These are phyloP conservation scores for Biancaea sappan DNA, from an alignment of 306 rosid genomes.

Conservation along the genomic window DNA sequence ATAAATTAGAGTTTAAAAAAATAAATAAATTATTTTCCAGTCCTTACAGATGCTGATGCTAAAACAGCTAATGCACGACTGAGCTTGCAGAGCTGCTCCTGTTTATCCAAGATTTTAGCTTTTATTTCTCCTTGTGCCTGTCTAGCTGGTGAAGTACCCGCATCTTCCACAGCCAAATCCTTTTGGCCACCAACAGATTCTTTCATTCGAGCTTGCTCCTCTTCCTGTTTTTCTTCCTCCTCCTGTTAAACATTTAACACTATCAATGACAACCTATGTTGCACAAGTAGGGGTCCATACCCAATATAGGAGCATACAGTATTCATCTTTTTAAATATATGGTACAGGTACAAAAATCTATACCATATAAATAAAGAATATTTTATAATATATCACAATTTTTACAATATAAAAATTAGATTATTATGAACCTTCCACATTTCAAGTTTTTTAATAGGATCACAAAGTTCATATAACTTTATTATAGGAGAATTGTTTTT, in stretches of 20 bases:
- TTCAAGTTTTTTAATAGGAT: no score
- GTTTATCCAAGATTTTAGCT: constrained; percentile 58
- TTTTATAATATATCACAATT: no score
- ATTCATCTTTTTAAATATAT: no score
- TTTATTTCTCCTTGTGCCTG: constrained; percentile 33
- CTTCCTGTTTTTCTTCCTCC: constrained; percentile 84
- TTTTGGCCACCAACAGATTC: constrained; percentile 50
- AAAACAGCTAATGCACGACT: constrained; percentile 87
- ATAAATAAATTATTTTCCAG: not conserved
- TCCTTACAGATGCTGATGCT: constrained; percentile 88
- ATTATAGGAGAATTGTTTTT: no score
- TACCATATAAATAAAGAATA: no score
- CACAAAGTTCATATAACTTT: no score
- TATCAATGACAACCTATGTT: constrained; percentile 1
- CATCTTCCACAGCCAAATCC: constrained; percentile 66
- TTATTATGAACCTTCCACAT: no score
- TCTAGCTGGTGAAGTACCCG: constrained; percentile 49
- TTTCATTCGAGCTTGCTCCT: constrained; percentile 54
- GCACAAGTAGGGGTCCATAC: no score
- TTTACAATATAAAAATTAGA: no score
- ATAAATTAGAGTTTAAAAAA: not conserved
- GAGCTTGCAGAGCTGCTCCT: constrained; percentile 71
- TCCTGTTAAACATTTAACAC: constrained; percentile 45
- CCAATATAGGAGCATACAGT: no score
- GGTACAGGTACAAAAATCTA: no score